These are phyloP conservation scores for Hirschfeldia incana DNA, from an alignment of 345 rosid species.

Conservation along the genomic window DNA sequence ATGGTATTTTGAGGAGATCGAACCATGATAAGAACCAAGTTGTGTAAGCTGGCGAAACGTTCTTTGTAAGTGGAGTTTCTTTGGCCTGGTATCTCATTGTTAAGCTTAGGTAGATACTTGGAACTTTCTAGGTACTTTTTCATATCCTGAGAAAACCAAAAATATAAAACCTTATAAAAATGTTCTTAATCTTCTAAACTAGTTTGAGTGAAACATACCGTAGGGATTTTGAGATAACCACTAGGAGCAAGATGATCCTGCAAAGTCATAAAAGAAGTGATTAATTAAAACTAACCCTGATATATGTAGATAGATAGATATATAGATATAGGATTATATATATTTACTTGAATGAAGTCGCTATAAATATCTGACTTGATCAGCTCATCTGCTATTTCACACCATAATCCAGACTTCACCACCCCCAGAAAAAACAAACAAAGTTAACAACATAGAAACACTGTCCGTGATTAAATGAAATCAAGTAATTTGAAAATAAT, in stretches of 20 bases:
- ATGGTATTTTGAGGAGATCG: neutral
- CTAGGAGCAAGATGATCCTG: conserved; percentile 44
- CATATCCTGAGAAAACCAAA: conserved; percentile 26
- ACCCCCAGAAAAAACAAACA: neutral
- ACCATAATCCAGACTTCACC: conserved; percentile 66
- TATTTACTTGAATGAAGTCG: conserved; percentile 77
- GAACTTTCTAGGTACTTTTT: conserved; percentile 42
- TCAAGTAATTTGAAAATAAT: neutral
- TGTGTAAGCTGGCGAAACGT: conserved; percentile 72
- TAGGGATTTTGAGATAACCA: conserved; percentile 39
- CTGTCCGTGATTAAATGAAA: neutral
- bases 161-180: neutral
- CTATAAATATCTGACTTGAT: conserved; percentile 69
- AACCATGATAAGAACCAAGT: conserved; percentile 80
- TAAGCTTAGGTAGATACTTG: conserved; percentile 81
- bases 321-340: neutral
- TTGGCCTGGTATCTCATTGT: conserved; percentile 63
- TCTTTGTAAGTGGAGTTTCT: conserved; percentile 71
- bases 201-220: neutral
- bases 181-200: neutral
- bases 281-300: neutral
- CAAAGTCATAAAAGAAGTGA: neutral
- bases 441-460: neutral
- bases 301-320: neutral
- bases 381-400: conserved; percentile 59